Conservation (phyloP, 2,329 filamentous ascomycete genomes). For the Fonsecaea nubica region DNA sequence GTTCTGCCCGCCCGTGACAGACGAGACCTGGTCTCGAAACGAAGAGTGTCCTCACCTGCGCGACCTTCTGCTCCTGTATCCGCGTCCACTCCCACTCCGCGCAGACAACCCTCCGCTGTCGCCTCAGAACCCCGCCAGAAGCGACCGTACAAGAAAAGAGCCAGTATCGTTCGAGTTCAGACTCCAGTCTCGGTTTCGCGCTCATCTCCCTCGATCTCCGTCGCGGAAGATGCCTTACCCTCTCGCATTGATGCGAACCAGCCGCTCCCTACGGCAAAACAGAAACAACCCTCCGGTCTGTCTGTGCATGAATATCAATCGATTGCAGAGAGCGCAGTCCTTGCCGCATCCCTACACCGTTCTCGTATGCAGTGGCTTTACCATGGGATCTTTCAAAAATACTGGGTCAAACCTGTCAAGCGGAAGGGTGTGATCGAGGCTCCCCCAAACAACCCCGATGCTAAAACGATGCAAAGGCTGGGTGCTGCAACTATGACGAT, state of each 20-base stretch:
- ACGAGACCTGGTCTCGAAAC: constrained; percentile 52
- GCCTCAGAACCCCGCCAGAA: constrained; percentile 40
- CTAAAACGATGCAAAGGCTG: constrained; percentile 61
- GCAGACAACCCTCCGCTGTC: constrained; percentile 40
- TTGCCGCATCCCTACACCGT: constrained; percentile 63
- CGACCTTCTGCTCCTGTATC: constrained; percentile 21
- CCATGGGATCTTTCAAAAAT: constrained; percentile 62
- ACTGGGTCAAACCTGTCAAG: constrained; percentile 65
- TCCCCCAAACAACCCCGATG: constrained; percentile 55
- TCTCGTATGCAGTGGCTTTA: constrained; percentile 65
- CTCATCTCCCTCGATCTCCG: constrained; percentile 40
- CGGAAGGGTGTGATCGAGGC: constrained; percentile 58
- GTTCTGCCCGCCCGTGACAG: constrained; percentile 52
- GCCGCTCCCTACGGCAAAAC: constrained; percentile 60
- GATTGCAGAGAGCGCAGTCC: constrained; percentile 65
- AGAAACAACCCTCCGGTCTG: constrained; percentile 57
- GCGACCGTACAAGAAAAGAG: constrained; percentile 44
- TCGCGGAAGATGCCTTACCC: constrained; percentile 54
- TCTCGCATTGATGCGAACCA: constrained; percentile 60
- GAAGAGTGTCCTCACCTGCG: constrained; percentile 47
- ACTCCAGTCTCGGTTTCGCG: constrained; percentile 42
- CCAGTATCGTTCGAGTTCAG: constrained; percentile 42
- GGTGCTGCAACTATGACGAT: constrained; percentile 66
- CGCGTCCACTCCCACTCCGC: constrained; percentile 16
- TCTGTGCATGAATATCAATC: constrained; percentile 64